Conservation (phyloP, 768 basidiomycete species). For the Mycena polygramma region DNA sequence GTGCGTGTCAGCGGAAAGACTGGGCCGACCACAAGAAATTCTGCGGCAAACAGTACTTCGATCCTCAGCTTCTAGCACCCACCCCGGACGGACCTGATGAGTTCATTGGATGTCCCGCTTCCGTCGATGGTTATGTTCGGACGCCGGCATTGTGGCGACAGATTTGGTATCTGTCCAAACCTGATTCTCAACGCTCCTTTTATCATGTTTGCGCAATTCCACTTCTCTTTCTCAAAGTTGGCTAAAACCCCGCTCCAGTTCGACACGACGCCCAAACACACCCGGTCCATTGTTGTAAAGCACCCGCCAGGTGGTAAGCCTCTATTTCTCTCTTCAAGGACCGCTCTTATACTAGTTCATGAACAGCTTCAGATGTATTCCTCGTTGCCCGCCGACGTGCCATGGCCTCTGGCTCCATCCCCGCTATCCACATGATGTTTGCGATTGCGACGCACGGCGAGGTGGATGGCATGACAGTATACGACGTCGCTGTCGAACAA, state of each 20-base stretch:
- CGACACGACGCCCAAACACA: not conserved
- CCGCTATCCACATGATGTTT: conserved; percentile 9
- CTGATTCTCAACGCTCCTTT: not conserved
- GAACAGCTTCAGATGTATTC: not conserved
- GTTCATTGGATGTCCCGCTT: not conserved
- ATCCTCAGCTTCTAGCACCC: not conserved
- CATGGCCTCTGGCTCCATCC: conserved; percentile 3
- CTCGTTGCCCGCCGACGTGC: conserved; percentile 9
- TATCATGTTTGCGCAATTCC: not conserved
- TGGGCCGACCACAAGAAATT: not conserved
- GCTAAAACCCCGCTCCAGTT: not conserved
- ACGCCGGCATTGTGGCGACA: not conserved
- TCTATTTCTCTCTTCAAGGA: too few species aligned
- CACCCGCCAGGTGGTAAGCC: not conserved
- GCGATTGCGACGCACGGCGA: not conserved
- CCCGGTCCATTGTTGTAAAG: not conserved
- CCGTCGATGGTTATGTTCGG: not conserved
- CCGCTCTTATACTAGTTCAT: not conserved
- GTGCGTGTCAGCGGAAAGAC: not conserved
- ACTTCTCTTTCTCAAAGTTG: not conserved
- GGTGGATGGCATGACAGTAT: not conserved
- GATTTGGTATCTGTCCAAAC: not conserved
- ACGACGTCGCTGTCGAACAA: not conserved
- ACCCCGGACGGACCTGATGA: not conserved
- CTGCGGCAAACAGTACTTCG: not conserved